These are phyloP conservation scores for Candida neerlandica DNA, from an alignment of 1,139 yeast species.

Conservation along the genomic window DNA sequence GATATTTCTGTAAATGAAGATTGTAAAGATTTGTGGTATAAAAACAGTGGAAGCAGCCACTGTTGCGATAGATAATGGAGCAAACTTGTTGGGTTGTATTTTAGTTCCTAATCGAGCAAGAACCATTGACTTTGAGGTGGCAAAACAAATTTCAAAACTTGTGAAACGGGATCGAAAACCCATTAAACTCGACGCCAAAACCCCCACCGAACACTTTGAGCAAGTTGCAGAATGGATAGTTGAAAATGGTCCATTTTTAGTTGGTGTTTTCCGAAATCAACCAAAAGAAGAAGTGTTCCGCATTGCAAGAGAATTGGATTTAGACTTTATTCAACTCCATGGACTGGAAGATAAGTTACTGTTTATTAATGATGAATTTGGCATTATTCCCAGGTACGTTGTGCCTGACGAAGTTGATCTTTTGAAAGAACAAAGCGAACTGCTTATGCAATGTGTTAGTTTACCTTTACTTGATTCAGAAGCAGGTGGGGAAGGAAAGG, in stretches of 20 bases:
- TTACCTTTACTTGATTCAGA: slow-evolving; percentile 82
- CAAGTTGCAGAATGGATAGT: slow-evolving; percentile 30
- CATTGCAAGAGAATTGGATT: slow-evolving; percentile 46
- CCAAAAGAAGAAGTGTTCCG: slow-evolving; percentile 58
- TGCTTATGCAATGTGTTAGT: slow-evolving; percentile 34
- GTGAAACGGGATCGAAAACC: slow-evolving; percentile 25
- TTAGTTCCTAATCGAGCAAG: slow-evolving; percentile 81
- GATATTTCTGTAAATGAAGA: slow-evolving; percentile 6
- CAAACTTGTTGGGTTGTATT: slow-evolving; percentile 81
- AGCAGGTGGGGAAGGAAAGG: slow-evolving; percentile 86
- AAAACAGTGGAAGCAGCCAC: slow-evolving; percentile 68
- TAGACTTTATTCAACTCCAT: slow-evolving; percentile 87
- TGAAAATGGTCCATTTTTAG: slow-evolving; percentile 68
- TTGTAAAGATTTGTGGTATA: slow-evolving; percentile 84
- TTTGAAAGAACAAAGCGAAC: slow-evolving; percentile 24
- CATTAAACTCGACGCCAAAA: neutral
- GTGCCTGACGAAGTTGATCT: slow-evolving; percentile 50
- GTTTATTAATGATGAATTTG: slow-evolving; percentile 48
- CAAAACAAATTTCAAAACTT: slow-evolving; percentile 51
- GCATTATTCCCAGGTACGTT: slow-evolving; percentile 75
- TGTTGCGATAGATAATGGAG: slow-evolving; percentile 68
- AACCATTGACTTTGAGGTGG: slow-evolving; percentile 60
- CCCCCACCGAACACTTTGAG: slow-evolving; percentile 37
- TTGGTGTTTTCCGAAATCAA: slow-evolving; percentile 92
- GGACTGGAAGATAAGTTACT: slow-evolving; percentile 73